A percentile compares a stretch with the other conserved stretches of the same genome.
Evolutionary conservation across 2,329 filamentous ascomycete species (phyloP).

Genomic region (Cadophora sp.): DNA sequence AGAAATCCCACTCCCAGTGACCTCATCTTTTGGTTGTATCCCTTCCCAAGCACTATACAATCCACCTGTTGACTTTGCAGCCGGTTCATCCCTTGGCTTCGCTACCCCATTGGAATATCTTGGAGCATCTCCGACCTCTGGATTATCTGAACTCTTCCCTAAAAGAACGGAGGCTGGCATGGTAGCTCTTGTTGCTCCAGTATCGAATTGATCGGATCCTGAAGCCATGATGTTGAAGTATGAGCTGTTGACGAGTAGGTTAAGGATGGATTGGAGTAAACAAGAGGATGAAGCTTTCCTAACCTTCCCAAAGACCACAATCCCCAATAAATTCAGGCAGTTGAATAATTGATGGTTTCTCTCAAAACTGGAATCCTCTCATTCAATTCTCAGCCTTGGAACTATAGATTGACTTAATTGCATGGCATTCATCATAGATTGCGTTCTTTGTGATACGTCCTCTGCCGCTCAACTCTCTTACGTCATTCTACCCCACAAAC

Average conservation of each 20-base stretch:
- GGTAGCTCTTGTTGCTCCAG: constrained; percentile 16
- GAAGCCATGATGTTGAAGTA: constrained; percentile 6
- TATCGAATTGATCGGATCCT: constrained; percentile 8
- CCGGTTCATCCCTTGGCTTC: background rate
- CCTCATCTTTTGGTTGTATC: constrained; percentile 16
- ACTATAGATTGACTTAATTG: background rate
- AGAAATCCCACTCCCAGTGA: background rate
- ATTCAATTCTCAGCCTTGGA: background rate
- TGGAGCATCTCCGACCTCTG: background rate
- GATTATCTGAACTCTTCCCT: background rate
- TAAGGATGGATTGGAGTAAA: background rate
- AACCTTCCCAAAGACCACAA: background rate
- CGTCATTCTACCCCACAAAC: constrained; percentile 15
- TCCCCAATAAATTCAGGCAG: too few relatives aligned
- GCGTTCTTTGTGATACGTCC: background rate
- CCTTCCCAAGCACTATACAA: constrained; percentile 22
- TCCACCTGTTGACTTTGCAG: background rate
- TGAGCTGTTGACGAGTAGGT: background rate
- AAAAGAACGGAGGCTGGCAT: constrained; percentile 11
- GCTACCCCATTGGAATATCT: constrained; percentile 13
- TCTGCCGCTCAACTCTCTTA: background rate
- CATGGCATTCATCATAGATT: constrained; percentile 11
- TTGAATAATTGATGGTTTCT: background rate
- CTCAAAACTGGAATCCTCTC: background rate
- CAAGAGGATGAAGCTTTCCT: background rate